These are phyloP conservation scores for Lavandula angustifolia DNA, from an alignment of 257 asterid genomes.

Conservation along the genomic window DNA sequence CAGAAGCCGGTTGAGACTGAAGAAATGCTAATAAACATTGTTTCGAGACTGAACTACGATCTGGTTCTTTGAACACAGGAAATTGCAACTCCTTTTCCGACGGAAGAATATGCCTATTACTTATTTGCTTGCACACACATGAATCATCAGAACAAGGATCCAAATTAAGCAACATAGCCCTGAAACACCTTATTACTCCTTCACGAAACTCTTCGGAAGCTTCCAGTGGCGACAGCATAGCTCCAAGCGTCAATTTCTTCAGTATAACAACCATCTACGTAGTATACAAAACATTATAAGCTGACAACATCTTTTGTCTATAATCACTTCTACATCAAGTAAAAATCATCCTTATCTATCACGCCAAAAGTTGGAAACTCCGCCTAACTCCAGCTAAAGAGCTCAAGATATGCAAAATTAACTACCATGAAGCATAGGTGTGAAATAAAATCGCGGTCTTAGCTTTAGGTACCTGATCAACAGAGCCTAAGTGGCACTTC, in stretches of 20 bases:
- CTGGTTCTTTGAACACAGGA: constrained; percentile 36
- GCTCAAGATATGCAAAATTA: background rate
- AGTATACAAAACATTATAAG: constrained; percentile 24
- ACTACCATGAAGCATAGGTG: background rate
- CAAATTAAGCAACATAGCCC: constrained; percentile 66
- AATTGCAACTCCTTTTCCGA: constrained; percentile 41
- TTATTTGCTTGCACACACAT: constrained; percentile 71
- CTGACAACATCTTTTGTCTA: too few relatives aligned
- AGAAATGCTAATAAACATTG: constrained; percentile 83
- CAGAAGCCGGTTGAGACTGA: constrained; percentile 86
- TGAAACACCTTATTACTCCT: constrained; percentile 84
- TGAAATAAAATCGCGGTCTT: constrained; percentile 18
- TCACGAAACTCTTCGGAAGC: constrained; percentile 97
- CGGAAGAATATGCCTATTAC: constrained; percentile 47
- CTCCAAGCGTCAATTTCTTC: constrained; percentile 83
- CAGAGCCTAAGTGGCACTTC: constrained; percentile 70
- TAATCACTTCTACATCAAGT: constrained; percentile 11
- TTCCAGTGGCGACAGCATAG: constrained; percentile 74
- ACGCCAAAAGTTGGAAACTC: background rate
- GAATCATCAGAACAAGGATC: constrained; percentile 59
- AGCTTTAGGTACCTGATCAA: constrained; percentile 71
- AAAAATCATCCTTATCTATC: background rate
- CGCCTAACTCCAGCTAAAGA: constrained; percentile 7
- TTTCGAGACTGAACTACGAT: constrained; percentile 34
- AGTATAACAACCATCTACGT: constrained; percentile 74